Evolutionary conservation across 192 early-diverging fungal genomes (phyloP).

Genomic region (Irineochytrium annulatum): DNA sequence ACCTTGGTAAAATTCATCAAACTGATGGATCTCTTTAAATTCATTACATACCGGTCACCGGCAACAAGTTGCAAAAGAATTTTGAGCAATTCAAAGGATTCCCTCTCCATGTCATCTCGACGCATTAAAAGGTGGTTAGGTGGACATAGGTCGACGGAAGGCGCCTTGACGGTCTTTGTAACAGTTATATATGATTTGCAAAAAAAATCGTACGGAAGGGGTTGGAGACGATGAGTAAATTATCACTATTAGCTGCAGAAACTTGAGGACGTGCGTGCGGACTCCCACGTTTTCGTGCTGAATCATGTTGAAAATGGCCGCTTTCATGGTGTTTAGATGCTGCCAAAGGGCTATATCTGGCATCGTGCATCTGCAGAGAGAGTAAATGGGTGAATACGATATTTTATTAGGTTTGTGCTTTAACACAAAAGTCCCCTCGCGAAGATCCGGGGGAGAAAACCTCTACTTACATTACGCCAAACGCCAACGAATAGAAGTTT

Average conservation of each 20-base stretch:
- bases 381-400: background rate
- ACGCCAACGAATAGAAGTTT: constrained; percentile 97
- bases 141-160: constrained; percentile 32
- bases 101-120: constrained; percentile 20
- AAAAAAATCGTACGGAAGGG: too few species aligned
- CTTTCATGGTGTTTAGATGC: background rate
- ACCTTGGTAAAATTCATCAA: constrained; percentile 15
- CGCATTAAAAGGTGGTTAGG: constrained; percentile 33
- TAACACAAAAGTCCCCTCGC: too few species aligned
- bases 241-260: background rate
- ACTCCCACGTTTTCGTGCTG: background rate
- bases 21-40: constrained; percentile 9
- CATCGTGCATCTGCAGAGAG: background rate
- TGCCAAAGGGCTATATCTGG: background rate
- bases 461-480: too few species aligned
- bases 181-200: too few species aligned
- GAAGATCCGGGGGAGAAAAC: too few species aligned
- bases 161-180: too few species aligned
- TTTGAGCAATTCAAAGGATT: constrained; percentile 25
- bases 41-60: too few species aligned
- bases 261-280: background rate
- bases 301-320: background rate
- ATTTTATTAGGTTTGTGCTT: too few species aligned
- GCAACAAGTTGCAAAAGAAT: constrained; percentile 13
- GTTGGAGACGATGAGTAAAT: too few species aligned